Base-by-base conservation (phyloP, 2,329 filamentous ascomycete species). In the Scorias spongiosa region DNA sequence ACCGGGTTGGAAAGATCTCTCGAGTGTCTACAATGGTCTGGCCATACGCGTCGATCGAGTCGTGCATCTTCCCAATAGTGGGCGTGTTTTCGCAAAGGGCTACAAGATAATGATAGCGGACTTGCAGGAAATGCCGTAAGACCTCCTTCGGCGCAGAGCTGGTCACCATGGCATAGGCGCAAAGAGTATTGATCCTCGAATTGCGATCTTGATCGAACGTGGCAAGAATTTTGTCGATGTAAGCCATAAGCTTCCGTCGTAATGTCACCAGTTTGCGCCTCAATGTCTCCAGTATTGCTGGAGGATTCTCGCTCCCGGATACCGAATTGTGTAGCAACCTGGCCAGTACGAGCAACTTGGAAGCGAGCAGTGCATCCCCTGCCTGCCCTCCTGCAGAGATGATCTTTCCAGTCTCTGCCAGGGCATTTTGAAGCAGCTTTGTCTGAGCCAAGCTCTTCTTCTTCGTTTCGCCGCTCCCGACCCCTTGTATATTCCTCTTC, bases 81-180 rank as follows among this genome's bases (percentile, higher is more conserved):
- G 63, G 32, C 65, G 66, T 40, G 65, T 66, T 40, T 62, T 77
- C 74, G 41, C 89, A 71, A 10, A 76, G 72, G 34, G 72, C 63
- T 0, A 73, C 68, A 54, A 94, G 78, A 28, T 79, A 78, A 45
- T 82, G 75, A 36, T 75, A 72, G 39, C 89, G 73, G 7, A 87
- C 74, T 42, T 78, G 72, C 41, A 93, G 71, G 54, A 95, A 89
- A 62, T 91, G 80, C 7, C 76, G 70, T 43, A 95, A 63, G 1
- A 85, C 81, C 57, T 94, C 87, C 45, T 75, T 78, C 0, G 84
- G 78, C 0, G 86, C 83, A 0, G 82, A 86, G 54, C 77, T 93
- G 2, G 82, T 87, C 1, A 80, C 77, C 42, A 96, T 69, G 48
- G 85, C 87, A 59, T 87, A 88, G 0, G 88, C 87, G 44, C 80